Evolutionary conservation across 345 rosid genomes (phyloP).

Genomic region (Eucalyptus marginata): DNA sequence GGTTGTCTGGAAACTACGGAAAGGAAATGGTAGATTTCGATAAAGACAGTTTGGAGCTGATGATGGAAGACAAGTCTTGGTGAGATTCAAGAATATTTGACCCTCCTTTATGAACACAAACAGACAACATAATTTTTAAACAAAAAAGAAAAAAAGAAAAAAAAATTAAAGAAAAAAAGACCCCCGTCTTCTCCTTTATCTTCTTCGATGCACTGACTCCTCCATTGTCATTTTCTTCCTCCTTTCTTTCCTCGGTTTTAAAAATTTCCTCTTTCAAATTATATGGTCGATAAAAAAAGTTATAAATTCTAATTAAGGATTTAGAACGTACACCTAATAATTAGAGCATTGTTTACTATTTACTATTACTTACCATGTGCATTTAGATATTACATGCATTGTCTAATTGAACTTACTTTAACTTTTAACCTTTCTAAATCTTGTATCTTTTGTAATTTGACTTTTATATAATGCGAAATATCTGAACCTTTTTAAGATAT

Average conservation of each 20-base stretch:
- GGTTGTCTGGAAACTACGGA: background rate
- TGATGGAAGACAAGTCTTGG: background rate
- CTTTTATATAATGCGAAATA: background rate
- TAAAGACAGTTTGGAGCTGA: background rate
- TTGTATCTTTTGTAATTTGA: background rate
- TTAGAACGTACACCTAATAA: background rate
- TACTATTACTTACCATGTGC: background rate
- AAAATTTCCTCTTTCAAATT: background rate
- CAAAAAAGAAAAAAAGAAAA: background rate
- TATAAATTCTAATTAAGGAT: background rate
- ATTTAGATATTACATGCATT: background rate
- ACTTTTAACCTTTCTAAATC: background rate
- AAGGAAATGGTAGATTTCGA: background rate
- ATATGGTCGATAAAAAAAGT: background rate
- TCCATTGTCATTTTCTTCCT: background rate
- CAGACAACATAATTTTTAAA: background rate
- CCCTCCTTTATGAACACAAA: background rate
- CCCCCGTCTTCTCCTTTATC: background rate
- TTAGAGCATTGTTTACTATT: background rate
- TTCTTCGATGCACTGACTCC: background rate
- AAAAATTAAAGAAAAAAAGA: background rate
- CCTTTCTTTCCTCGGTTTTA: background rate
- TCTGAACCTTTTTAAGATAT: background rate
- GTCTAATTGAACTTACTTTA: background rate
- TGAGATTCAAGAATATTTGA: background rate